Evolutionary conservation across 2,329 filamentous ascomycete genomes (phyloP).

Genomic region (Alternaria sp.): DNA sequence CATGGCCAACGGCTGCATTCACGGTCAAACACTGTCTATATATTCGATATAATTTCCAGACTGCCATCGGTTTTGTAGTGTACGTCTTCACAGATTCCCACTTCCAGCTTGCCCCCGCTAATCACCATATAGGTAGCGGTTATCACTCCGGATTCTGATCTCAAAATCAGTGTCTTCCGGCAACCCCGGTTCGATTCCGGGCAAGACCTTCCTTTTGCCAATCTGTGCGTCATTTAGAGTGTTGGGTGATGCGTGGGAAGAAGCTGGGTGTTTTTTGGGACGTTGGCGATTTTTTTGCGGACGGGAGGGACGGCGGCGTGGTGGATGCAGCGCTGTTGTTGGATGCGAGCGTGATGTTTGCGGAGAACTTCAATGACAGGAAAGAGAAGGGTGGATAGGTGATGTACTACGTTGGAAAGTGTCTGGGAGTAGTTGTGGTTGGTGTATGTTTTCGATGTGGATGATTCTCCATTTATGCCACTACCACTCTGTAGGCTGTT

Average conservation of each 20-base stretch:
- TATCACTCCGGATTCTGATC: constrained; percentile 39
- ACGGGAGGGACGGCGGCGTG: background rate
- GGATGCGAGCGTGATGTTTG: background rate
- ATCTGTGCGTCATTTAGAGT: background rate
- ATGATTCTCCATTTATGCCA: background rate
- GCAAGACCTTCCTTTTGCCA: constrained; percentile 21
- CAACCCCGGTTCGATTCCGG: constrained; percentile 37
- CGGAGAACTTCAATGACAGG: background rate
- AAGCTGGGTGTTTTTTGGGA: fast-evolving
- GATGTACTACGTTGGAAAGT: fast-evolving
- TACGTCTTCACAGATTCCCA: constrained; percentile 2
- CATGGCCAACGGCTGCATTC: fast-evolving
- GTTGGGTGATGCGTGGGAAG: background rate
- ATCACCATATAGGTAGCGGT: constrained; percentile 26
- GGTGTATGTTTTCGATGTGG: background rate
- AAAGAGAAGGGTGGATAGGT: fast-evolving
- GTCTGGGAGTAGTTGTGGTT: background rate
- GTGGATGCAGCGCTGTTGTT: background rate
- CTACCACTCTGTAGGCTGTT: background rate
- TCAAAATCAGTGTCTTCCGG: constrained; percentile 25
- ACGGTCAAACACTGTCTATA: fast-evolving
- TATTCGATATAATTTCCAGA: background rate
- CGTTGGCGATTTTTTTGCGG: background rate
- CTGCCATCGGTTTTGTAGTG: constrained; percentile 24
- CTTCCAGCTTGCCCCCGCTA: constrained; percentile 11